Percentiles rank a stretch among this genome's conserved stretches.
These are phyloP conservation scores for Psilocybe azurescens DNA, from an alignment of 768 basidiomycete species.

Conservation along the genomic window DNA sequence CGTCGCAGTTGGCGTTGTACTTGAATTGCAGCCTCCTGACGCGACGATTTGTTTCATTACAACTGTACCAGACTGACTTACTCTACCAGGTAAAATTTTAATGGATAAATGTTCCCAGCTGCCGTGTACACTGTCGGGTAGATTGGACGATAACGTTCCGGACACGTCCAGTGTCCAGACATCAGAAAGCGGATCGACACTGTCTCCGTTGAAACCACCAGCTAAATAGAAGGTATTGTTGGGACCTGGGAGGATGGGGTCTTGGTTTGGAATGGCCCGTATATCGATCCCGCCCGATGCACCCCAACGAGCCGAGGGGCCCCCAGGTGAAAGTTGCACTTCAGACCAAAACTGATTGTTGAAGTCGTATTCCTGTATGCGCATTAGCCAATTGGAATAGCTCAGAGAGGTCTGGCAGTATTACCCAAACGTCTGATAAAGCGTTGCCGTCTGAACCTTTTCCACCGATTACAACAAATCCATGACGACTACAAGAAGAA, in stretches of 20 bases:
- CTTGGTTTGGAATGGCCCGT: constrained; percentile 46
- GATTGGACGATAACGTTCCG: constrained; percentile 75
- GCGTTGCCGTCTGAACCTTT: constrained; percentile 56
- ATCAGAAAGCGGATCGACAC: constrained; percentile 57
- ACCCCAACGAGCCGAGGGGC: constrained; percentile 71
- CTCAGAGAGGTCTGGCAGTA: constrained; percentile 9
- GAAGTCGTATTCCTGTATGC: constrained; percentile 74
- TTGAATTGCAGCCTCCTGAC: constrained; percentile 63
- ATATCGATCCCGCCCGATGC: constrained; percentile 78
- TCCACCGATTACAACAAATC: constrained; percentile 78
- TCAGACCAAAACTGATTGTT: constrained; percentile 77
- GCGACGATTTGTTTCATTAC: constrained; percentile 56
- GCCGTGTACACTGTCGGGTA: constrained; percentile 51
- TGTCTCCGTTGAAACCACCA: constrained; percentile 66
- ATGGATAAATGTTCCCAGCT: constrained; percentile 62
- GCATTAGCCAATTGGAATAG: constrained; percentile 1
- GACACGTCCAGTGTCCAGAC: constrained; percentile 75
- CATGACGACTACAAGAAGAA: constrained; percentile 60
- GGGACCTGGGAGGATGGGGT: constrained; percentile 52
- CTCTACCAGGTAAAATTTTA: constrained; percentile 39
- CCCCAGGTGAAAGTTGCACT: constrained; percentile 53
- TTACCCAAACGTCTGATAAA: constrained; percentile 79
- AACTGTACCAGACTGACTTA: constrained; percentile 64
- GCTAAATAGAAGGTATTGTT: constrained; percentile 78
- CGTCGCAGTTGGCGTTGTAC: constrained; percentile 30